These are phyloP conservation scores for Porcisia hertigi DNA, from an alignment of 208 protist species.

Conservation along the genomic window DNA sequence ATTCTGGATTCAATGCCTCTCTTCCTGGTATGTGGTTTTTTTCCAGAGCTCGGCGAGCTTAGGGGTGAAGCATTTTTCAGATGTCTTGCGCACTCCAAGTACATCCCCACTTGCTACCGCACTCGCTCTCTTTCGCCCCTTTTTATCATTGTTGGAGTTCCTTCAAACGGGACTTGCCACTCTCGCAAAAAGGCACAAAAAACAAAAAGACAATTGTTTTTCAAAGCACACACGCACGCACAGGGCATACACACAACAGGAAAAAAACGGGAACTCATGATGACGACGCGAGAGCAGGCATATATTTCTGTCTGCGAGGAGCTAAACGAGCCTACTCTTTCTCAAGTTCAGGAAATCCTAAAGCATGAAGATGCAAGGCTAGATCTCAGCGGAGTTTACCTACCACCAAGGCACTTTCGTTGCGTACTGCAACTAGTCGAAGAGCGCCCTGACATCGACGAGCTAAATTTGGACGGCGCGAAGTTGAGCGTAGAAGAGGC, in stretches of 20 bases:
- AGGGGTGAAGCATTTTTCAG: not conserved
- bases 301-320: slow-evolving; percentile 25
- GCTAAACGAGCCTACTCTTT: slow-evolving; percentile 8
- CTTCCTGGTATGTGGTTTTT: not conserved
- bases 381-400: slow-evolving; percentile 46
- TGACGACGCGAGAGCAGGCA: slow-evolving; percentile 1
- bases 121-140: not conserved
- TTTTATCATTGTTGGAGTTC: not conserved
- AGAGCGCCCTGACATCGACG: slow-evolving; percentile 50
- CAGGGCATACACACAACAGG: not conserved
- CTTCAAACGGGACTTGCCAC: not conserved
- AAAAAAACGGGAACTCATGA: slow-evolving; percentile 7
- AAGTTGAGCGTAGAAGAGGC: slow-evolving; percentile 31
- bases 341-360: slow-evolving; percentile 13
- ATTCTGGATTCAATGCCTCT: not conserved
- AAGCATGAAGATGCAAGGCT: slow-evolving; percentile 5
- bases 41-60: not conserved
- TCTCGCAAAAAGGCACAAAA: not conserved
- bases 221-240: not conserved
- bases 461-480: slow-evolving; percentile 51
- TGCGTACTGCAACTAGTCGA: slow-evolving; percentile 41
- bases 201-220: not conserved
- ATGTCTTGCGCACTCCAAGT: not conserved
- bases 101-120: not conserved
- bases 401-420: slow-evolving; percentile 44